phyloP scores from a whole-genome alignment of 2,329 filamentous ascomycete species.

The Tolypocladium inflatum region DNA sequence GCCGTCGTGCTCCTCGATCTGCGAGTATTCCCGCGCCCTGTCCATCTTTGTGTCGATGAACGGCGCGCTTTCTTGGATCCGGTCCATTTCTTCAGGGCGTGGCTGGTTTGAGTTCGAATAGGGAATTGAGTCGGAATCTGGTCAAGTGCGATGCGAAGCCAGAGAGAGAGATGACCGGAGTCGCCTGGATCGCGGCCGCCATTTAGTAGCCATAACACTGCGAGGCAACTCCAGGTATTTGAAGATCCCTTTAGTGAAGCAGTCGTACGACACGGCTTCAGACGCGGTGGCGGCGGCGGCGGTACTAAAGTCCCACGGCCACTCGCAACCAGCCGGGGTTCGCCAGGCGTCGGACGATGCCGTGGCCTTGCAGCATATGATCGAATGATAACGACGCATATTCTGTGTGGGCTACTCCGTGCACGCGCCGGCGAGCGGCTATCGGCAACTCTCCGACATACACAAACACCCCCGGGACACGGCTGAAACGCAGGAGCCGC shows the following conservation, averaged over 20 bases:
- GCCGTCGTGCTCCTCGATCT: not conserved
- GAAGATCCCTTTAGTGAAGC: not conserved
- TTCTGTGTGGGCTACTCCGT: too few species aligned
- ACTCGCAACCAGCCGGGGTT: too few species aligned
- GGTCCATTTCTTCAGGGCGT: not conserved
- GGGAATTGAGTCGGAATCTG: too few species aligned
- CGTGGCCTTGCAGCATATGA: too few species aligned
- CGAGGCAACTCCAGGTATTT: too few species aligned
- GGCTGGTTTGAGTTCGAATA: too few species aligned
- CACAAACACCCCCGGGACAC: not conserved
- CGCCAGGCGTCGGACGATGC: too few species aligned
- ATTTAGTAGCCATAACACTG: not conserved
- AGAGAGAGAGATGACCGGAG: too few species aligned
- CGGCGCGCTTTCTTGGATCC: not conserved
- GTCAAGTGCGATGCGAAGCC: too few species aligned
- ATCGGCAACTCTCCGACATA: not conserved
- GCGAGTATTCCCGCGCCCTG: conserved; percentile 1
- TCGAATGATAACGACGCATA: too few species aligned
- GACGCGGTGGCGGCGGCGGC: not conserved
- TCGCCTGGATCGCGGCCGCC: too few species aligned
- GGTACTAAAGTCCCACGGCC: not conserved
- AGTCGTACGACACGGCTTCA: not conserved
- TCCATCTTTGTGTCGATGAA: not conserved
- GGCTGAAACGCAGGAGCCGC: not conserved
- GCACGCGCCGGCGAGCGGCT: not conserved